Conservation (phyloP, 768 basidiomycete genomes). For the Brasilioporus rufonigricans region DNA sequence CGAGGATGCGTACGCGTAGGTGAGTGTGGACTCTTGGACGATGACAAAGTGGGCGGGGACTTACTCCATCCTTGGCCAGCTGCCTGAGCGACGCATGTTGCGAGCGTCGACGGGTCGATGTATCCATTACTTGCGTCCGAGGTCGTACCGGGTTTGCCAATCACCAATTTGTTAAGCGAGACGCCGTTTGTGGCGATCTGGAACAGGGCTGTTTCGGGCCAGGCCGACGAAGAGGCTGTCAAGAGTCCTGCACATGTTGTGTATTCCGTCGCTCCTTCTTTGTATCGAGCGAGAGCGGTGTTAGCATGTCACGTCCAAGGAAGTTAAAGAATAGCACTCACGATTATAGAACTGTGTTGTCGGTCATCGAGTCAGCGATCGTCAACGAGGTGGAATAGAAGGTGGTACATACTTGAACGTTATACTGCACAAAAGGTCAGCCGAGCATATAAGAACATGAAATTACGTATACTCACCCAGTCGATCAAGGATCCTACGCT, state of each 20-base stretch:
- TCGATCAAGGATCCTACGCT: constrained; percentile 43
- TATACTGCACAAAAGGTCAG: too few relatives aligned
- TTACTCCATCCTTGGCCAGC: constrained; percentile 62
- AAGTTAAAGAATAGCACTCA: not conserved
- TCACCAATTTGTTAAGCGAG: constrained; percentile 43
- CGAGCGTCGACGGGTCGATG: constrained; percentile 49
- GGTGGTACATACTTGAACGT: too few relatives aligned
- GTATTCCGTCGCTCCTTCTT: constrained; percentile 38
- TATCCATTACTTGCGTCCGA: too few relatives aligned
- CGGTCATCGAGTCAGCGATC: too few relatives aligned
- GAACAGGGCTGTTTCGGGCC: too few relatives aligned
- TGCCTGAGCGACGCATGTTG: constrained; percentile 43
- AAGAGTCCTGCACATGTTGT: constrained; percentile 39
- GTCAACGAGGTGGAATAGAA: too few relatives aligned
- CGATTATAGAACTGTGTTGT: not conserved
- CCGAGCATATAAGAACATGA: too few relatives aligned
- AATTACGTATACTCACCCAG: constrained; percentile 31
- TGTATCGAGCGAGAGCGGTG: constrained; percentile 1
- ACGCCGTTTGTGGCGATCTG: constrained; percentile 45
- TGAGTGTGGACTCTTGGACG: too few relatives aligned
- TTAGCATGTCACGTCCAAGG: not conserved
- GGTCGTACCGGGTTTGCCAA: constrained; percentile 57
- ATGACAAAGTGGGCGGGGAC: constrained; percentile 19
- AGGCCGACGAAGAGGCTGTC: constrained; percentile 35
- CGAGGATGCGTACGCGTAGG: too few relatives aligned